Conservation (phyloP, 768 basidiomycete species). For the Gyrodon lividus region DNA sequence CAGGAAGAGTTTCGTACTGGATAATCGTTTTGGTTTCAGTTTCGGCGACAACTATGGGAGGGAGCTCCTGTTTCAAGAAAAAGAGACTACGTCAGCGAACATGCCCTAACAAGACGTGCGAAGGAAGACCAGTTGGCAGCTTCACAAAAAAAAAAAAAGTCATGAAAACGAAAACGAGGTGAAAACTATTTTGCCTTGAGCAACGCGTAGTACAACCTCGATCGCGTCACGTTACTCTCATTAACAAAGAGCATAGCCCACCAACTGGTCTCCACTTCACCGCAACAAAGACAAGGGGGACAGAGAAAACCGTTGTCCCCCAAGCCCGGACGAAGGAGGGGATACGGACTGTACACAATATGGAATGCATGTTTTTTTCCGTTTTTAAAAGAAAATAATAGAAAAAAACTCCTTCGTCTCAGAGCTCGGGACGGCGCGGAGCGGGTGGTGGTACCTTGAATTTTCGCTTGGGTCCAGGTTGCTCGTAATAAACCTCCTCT, state of each 20-base stretch:
- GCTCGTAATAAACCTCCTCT: slow-evolving; percentile 81
- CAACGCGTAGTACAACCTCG: slow-evolving; percentile 24
- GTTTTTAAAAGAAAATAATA: slow-evolving; percentile 34
- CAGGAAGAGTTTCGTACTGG: slow-evolving; percentile 46
- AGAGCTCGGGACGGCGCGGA: slow-evolving; percentile 89
- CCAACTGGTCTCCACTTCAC: slow-evolving; percentile 39
- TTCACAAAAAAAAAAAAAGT: slow-evolving; percentile 20
- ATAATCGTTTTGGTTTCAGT: slow-evolving; percentile 65
- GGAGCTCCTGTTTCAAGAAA: slow-evolving; percentile 40
- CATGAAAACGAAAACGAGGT: slow-evolving; percentile 32
- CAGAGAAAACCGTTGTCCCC: slow-evolving; percentile 76
- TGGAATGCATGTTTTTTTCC: slow-evolving; percentile 30
- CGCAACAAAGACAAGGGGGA: slow-evolving; percentile 66
- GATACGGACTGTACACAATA: slow-evolving; percentile 72
- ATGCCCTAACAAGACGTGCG: slow-evolving; percentile 21
- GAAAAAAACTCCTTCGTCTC: slow-evolving; percentile 83
- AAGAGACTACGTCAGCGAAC: slow-evolving; percentile 34
- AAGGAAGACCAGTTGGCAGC: slow-evolving; percentile 39
- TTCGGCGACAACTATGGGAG: slow-evolving; percentile 42
- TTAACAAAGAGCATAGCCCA: slow-evolving; percentile 21
- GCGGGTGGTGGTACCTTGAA: slow-evolving; percentile 85
- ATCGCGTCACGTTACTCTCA: slow-evolving; percentile 31
- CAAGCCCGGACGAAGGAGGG: slow-evolving; percentile 89
- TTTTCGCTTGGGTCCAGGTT: slow-evolving; percentile 66
- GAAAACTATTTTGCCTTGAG: slow-evolving; percentile 27